A percentile compares a stretch with the other conserved stretches of the same genome.
Conservation (phyloP, 139 green algal genomes). For the Diplosphaera chodatii region DNA sequence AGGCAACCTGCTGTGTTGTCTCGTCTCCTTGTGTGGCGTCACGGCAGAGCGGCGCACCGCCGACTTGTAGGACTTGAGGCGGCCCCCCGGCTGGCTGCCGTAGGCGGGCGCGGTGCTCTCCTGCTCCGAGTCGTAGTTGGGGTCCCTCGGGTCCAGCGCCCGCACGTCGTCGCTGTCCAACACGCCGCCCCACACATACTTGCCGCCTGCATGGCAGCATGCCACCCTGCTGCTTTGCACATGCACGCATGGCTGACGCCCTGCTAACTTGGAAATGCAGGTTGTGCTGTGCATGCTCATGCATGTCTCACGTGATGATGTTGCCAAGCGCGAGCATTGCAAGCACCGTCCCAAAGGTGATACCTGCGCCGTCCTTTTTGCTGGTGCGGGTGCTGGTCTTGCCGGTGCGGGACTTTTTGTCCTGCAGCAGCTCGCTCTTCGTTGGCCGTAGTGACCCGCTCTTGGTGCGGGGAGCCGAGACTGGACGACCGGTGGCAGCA, state of each 20-base stretch:
- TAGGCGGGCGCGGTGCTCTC: conserved; percentile 18
- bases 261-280: too few relatives aligned
- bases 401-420: conserved; percentile 32
- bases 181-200: conserved; percentile 75
- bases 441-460: conserved; percentile 1
- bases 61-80: conserved; percentile 65
- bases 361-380: neutral
- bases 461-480: neutral
- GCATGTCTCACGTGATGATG: too few relatives aligned
- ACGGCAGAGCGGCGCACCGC: conserved; percentile 24
- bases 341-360: neutral
- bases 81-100: conserved; percentile 12
- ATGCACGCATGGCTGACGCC: neutral
- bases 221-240: too few relatives aligned
- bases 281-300: too few relatives aligned
- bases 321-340: too few relatives aligned
- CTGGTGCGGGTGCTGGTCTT: conserved; percentile 9
- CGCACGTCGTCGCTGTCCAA: conserved; percentile 23
- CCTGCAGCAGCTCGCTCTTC: conserved; percentile 26
- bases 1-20: too few relatives aligned
- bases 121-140: conserved; percentile 82
- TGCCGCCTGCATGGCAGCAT: conserved; percentile 48
- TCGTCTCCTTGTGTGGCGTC: too few relatives aligned
- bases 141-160: conserved; percentile 62
- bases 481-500: neutral